Conservation (phyloP, 805 yeast genomes). For the Yarrowia divulgata region DNA sequence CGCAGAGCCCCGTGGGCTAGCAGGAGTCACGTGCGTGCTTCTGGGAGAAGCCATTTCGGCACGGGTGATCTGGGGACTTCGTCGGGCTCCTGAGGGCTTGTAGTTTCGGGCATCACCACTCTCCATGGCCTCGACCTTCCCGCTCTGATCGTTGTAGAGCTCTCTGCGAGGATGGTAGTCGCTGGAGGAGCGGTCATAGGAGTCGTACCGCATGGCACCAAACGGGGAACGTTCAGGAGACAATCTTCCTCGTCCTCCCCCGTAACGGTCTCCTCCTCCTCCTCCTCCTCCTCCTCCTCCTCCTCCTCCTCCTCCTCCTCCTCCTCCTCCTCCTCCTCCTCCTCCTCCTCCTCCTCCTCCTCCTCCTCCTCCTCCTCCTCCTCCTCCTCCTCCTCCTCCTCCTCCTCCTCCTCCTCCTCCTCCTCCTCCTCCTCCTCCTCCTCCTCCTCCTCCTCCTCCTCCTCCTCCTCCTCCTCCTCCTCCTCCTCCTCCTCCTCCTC, state of each 20-base stretch:
- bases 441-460: not conserved
- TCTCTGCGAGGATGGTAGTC: conserved; percentile 45
- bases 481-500: not conserved
- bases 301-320: conserved; percentile 1
- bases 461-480: conserved; percentile 1
- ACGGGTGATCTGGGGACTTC: conserved; percentile 1
- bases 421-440: not conserved
- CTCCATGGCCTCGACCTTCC: conserved; percentile 44
- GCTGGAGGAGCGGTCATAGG: conserved; percentile 43
- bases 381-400: not conserved
- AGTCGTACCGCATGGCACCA: conserved; percentile 40
- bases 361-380: not conserved
- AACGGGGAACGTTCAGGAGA: conserved; percentile 16
- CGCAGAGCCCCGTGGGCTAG: not conserved
- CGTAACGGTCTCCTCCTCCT: conserved; percentile 19
- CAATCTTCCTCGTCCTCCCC: conserved; percentile 30
- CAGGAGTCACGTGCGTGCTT: conserved; percentile 8
- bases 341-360: conserved; percentile 1
- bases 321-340: not conserved
- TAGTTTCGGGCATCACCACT: conserved; percentile 19
- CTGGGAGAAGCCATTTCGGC: conserved; percentile 21
- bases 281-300: conserved; percentile 4
- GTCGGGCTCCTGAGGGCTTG: conserved; percentile 2
- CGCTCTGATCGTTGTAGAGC: conserved; percentile 45
- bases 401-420: not conserved